Percentiles rank a stretch among this genome's conserved stretches.
phyloP scores from a whole-genome alignment of 148 eudicot species.

The Suaeda aralocaspica region DNA sequence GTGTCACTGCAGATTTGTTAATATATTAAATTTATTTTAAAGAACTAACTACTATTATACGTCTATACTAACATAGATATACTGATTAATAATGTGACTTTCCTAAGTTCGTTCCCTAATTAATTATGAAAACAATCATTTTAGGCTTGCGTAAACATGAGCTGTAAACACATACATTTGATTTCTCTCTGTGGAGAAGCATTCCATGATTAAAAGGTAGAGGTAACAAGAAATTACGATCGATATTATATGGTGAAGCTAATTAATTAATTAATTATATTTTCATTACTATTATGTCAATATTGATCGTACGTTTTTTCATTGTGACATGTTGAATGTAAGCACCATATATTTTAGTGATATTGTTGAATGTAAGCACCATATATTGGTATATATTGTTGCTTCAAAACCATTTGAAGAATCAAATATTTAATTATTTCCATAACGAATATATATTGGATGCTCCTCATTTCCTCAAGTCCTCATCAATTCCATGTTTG shows the following conservation, averaged over 20 bases:
- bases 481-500: too few relatives aligned
- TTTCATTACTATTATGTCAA: not conserved
- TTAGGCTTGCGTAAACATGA: constrained; percentile 23
- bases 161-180: constrained; percentile 20
- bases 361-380: not conserved
- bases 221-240: constrained; percentile 4
- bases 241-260: not conserved
- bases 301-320: not conserved
- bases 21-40: too few relatives aligned
- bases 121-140: not conserved
- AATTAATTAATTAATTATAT: not conserved
- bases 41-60: too few relatives aligned
- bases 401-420: too few relatives aligned
- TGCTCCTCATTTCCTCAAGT: too few relatives aligned
- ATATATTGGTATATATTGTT: not conserved
- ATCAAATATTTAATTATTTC: too few relatives aligned
- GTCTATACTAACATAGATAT: too few relatives aligned
- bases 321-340: constrained; percentile 6
- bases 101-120: too few relatives aligned
- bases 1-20: too few relatives aligned
- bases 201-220: constrained; percentile 13
- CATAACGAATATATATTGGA: too few relatives aligned
- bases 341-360: not conserved
- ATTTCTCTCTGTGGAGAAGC: not conserved
- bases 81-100: too few relatives aligned